phyloP scores from a whole-genome alignment of 2,329 filamentous ascomycete species.

The Trichoderma cornu-damae region DNA sequence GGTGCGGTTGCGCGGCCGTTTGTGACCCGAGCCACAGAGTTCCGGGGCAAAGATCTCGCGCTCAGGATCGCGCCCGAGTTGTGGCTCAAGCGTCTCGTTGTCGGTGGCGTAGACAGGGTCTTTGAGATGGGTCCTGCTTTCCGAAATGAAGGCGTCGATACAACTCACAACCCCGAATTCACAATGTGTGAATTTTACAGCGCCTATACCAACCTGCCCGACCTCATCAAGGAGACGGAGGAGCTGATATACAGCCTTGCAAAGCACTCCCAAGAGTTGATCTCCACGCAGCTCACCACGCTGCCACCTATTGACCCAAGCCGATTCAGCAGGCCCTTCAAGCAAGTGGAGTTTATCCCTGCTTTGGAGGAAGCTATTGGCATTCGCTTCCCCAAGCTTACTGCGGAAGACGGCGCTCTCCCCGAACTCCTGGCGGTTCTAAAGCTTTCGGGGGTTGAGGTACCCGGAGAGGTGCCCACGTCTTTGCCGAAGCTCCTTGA shows the following conservation, averaged over 20 bases:
- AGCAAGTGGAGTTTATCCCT: slow-evolving; percentile 74
- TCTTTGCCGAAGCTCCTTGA: slow-evolving; percentile 71
- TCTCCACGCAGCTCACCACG: slow-evolving; percentile 41
- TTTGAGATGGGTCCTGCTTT: slow-evolving; percentile 94
- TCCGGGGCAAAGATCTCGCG: slow-evolving; percentile 64
- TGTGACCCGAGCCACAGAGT: slow-evolving; percentile 70
- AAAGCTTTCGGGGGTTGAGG: slow-evolving; percentile 54
- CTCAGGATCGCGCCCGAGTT: slow-evolving; percentile 90
- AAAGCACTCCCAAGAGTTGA: slow-evolving; percentile 43
- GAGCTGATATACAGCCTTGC: slow-evolving; percentile 59
- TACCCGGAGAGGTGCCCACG: slow-evolving; percentile 58
- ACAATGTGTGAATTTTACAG: slow-evolving; percentile 97
- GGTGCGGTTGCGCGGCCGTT: slow-evolving; percentile 87
- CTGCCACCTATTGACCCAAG: slow-evolving; percentile 46
- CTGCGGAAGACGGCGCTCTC: slow-evolving; percentile 47
- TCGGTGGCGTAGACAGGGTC: slow-evolving; percentile 81
- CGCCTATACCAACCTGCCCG: slow-evolving; percentile 70
- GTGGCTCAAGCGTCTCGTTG: slow-evolving; percentile 86
- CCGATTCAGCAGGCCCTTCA: slow-evolving; percentile 52
- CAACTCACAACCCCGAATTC: slow-evolving; percentile 94
- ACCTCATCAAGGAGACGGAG: slow-evolving; percentile 73
- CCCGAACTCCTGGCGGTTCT: slow-evolving; percentile 50
- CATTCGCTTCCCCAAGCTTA: slow-evolving; percentile 60
- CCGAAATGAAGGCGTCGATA: slow-evolving; percentile 87
- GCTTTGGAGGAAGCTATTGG: slow-evolving; percentile 66